Base-by-base conservation (phyloP, 805 yeast species). In the Geotrichum ghanense region DNA sequence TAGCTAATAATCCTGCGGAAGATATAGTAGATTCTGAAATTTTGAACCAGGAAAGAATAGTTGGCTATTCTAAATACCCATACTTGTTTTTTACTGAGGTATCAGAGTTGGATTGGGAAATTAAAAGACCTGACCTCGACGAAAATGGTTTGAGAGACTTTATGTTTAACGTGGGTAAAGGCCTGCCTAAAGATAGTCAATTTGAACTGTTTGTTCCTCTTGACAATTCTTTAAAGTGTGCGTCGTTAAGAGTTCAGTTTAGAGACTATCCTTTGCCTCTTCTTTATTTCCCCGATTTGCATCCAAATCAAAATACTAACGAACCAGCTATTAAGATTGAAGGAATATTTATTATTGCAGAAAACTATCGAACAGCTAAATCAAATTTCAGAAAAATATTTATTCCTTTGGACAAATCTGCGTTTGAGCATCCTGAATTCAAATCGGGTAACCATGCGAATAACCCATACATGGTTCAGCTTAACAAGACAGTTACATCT, bases 261-360 rank as follows among this genome's bases (percentile, higher is more conserved):
- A 68, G 92, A 46, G 97, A 89, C 57, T 87, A 83, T 57, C 97
- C 97, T 0, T 56, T 90, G 14, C 97, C 97, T 0, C 64, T 89
- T 44, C 61, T 85, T 4, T 78, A 79, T 51, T 75, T 89, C 51
- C 95, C 95, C 0, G 64, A 68, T 12, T 65, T 70, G 9, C 63
- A 65, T 3, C 53, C 67, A 42, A 45, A 54, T 47, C 61, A 42
- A 51, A 68, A 45, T 49, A 68, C 17, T 45, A 37, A 45, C 10
- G 25, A 44, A 12, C 43, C 56, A 1, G 59, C 72, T 4, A 52
- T 69, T 44, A 50, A 65, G 23, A 48, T 81, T 46, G 60, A 64
- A 21, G 95, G 95, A 20, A 78, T 83, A 52, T 56, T 86, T 23
- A 71, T 85, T 1, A 68, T 88, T 12, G 74, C 81, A 1, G 97